Evolutionary conservation across 2,329 filamentous ascomycete genomes (phyloP), one percentile per base, ranked within the genome.

Genomic region (Lojkania enalia): DNA sequence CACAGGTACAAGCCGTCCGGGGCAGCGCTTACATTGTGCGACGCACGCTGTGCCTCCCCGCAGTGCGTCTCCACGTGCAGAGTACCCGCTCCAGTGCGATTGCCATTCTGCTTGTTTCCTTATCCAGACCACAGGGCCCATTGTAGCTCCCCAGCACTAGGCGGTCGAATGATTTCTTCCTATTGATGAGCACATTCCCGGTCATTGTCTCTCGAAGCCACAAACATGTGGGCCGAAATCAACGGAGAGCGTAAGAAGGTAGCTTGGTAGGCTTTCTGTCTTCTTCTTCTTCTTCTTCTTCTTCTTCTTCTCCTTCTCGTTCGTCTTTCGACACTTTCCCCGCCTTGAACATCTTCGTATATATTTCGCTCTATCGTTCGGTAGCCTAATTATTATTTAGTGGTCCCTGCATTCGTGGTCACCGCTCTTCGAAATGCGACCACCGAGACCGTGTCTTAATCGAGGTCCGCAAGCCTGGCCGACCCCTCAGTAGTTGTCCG

Each of bases 171-270:
- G 35, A 42, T 19, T 42, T 45, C 45, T 44, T 45, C 49, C 50
- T 33, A 35, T 51, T 35, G 36, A 42, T 64, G 66, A 67, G 63
- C 64, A 67, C 47, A 49, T 64, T 65, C 35, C 59, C 39, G 51
- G 12, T 18, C 42, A 30, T 47, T 49, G 42, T 51, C 39, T 54
- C 37, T 43, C 38, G 43, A 52, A 54, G 75, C 64, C 44, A 48
- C 52, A 56, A 59, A 46, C 48, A 87, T 87, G 85, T 75, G 84
- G 64, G 61, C 69, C 43, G 61, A 65, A 37, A 83, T 88, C 55
- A 81, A 87, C 61, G 85, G 84, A 51, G 76, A 83, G 67, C 86
- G 86, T 71, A 86, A 83, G 67, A 88, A 88, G 75, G 85, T 88
- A 78, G 85, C 85, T 64, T 88, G 85, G 85, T 88, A 79, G 61